Percentiles rank a stretch among this genome's conserved stretches.
Evolutionary conservation across 1,284 basidiomycete species (phyloP).

Genomic region (Cryptococcus hybrid): DNA sequence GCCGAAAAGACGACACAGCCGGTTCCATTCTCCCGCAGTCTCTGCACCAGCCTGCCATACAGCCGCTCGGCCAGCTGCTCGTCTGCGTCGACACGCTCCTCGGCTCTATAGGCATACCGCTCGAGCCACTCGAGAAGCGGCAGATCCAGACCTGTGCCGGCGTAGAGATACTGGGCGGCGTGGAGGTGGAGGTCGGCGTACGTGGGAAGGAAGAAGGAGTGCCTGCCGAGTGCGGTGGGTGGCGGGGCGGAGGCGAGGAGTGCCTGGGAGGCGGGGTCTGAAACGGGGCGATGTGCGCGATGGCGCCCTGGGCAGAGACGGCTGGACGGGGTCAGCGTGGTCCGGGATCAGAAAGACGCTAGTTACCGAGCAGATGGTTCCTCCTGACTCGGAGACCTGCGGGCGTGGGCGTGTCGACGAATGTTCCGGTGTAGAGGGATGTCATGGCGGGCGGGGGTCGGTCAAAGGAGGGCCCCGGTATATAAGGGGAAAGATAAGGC

Average conservation of each 20-base stretch:
- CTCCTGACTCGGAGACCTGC: constrained; percentile 58
- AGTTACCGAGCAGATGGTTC: constrained; percentile 62
- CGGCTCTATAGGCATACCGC: constrained; percentile 72
- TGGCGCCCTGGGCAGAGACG: constrained; percentile 58
- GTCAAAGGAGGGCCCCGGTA: background rate
- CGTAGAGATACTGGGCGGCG: constrained; percentile 80
- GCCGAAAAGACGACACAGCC: constrained; percentile 74
- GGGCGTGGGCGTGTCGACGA: constrained; percentile 59
- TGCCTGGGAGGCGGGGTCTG: constrained; percentile 43
- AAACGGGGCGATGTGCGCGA: constrained; percentile 56
- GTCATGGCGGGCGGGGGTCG: background rate
- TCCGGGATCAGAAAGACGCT: background rate
- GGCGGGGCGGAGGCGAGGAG: constrained; percentile 10
- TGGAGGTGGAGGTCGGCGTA: constrained; percentile 81
- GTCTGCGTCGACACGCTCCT: constrained; percentile 67
- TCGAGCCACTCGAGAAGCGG: constrained; percentile 81
- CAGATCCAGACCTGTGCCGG: constrained; percentile 76
- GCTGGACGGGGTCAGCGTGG: constrained; percentile 44
- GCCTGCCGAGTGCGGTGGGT: constrained; percentile 49
- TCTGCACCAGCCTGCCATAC: constrained; percentile 62
- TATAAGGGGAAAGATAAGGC: background rate
- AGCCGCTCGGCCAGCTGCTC: constrained; percentile 61
- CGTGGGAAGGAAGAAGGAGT: constrained; percentile 68
- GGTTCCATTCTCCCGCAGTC: constrained; percentile 69
- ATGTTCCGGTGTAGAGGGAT: constrained; percentile 51